Conservation (phyloP, 2,329 filamentous ascomycete genomes). For the Aspergillus japonicus region DNA sequence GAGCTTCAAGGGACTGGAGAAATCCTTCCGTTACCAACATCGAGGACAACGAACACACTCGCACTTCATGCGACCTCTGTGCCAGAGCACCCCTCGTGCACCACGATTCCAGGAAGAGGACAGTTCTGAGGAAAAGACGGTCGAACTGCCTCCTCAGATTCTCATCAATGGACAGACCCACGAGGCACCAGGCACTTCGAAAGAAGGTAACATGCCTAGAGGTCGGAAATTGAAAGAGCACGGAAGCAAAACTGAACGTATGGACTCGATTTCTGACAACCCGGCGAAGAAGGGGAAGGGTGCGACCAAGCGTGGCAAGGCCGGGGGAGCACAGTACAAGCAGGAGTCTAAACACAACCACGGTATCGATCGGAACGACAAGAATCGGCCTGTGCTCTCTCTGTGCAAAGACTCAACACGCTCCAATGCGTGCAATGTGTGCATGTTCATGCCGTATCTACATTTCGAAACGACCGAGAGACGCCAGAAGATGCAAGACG, state of each 20-base stretch:
- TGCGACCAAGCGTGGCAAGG: constrained; percentile 29
- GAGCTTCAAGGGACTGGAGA: constrained; percentile 62
- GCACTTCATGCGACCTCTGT: constrained; percentile 62
- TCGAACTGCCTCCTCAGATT: constrained; percentile 16
- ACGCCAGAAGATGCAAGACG: constrained; percentile 57
- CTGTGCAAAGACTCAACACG: constrained; percentile 32
- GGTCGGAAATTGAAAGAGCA: constrained; percentile 27
- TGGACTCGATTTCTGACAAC: constrained; percentile 21
- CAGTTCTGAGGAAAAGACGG: constrained; percentile 25
- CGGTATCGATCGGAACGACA: constrained; percentile 34
- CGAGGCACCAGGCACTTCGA: constrained; percentile 15
- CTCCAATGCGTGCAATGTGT: constrained; percentile 28
- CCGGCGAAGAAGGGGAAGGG: constrained; percentile 31
- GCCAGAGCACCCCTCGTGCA: constrained; percentile 50
- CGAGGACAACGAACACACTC: constrained; percentile 59
- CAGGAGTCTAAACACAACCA: constrained; percentile 30
- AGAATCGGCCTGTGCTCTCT: constrained; percentile 36
- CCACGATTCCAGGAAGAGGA: constrained; percentile 32
- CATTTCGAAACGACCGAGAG: constrained; percentile 62
- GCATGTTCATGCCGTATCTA: constrained; percentile 61
- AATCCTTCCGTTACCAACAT: constrained; percentile 62
- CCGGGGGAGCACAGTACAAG: constrained; percentile 25
- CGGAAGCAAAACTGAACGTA: constrained; percentile 26
- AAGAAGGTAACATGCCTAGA: constrained; percentile 15
- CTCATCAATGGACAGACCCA: constrained; percentile 22